Evolutionary conservation across 2,329 filamentous ascomycete genomes (phyloP), one percentile per base, ranked within the genome.

Genomic region (Penicillium verrucosum): DNA sequence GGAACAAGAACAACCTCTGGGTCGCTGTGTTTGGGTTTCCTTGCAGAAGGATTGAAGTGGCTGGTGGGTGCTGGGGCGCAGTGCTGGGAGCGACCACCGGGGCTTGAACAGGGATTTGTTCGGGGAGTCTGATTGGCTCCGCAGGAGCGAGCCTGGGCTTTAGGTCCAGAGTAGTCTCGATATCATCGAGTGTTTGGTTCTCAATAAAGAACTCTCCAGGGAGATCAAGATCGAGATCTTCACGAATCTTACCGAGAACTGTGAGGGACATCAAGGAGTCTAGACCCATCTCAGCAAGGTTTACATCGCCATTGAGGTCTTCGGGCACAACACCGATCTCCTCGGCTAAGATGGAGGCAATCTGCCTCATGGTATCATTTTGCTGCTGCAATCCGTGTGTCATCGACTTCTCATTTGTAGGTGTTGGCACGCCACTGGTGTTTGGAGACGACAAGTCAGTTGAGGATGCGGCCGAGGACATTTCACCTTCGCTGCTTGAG

Each of bases 241-340:
- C 77, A 10, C 77, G 76, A 32, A 79, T 73, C 49, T 72, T 75
- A 42, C 76, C 76, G 16, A 78, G 71, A 7, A 78, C 75, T 2
- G 76, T 77, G 29, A 79, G 67, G 6, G 75, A 75, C 69, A 79
- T 76, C 25, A 79, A 64, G 4, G 77, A 79, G 56, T 79, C 77
- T 68, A 79, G 76, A 5, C 77, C 77, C 63, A 79, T 70, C 51
- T 75, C 73, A 23, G 66, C 70, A 40, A 79, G 67, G 53, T 77
- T 77, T 11, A 72, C 72, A 9, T 73, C 68, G 27, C 68, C 72
- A 10, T 70, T 65, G 27, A 79, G 69, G 41, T 79, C 77, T 10
- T 69, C 68, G 2, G 74, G 64, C 11, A 74, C 62, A 34, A 79
- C 70, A 30, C 76, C 77, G 60, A 78, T 78, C 54, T 79, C 76